phyloP scores from a whole-genome alignment of 768 basidiomycete species.

The Austroboletus eburneus region DNA sequence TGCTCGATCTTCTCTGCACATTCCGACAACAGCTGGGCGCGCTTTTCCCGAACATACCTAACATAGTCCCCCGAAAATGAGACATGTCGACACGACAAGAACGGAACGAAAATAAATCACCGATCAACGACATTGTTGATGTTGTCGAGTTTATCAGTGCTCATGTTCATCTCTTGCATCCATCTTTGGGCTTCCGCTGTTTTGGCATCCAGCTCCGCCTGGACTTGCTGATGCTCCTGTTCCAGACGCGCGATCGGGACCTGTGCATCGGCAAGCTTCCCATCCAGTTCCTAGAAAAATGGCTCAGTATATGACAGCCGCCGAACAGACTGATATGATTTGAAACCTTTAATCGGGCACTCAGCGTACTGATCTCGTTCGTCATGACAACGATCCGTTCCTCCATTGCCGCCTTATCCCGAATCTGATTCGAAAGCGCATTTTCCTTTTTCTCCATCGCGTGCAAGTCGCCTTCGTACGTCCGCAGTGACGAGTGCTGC shows the following conservation, averaged over 20 bases:
- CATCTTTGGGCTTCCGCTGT: slow-evolving; percentile 49
- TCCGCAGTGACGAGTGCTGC: slow-evolving; percentile 47
- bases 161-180: slow-evolving; percentile 64
- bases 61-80: background rate
- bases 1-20: slow-evolving; percentile 51
- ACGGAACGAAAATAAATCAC: slow-evolving; percentile 34
- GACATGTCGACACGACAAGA: background rate
- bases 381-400: slow-evolving; percentile 54
- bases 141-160: slow-evolving; percentile 54
- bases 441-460: slow-evolving; percentile 58
- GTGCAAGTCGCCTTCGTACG: slow-evolving; percentile 58
- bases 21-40: slow-evolving; percentile 55
- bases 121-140: slow-evolving; percentile 63
- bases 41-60: slow-evolving; percentile 74
- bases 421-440: slow-evolving; percentile 51
- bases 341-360: slow-evolving; percentile 49
- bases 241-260: slow-evolving; percentile 64
- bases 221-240: slow-evolving; percentile 44
- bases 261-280: slow-evolving; percentile 54
- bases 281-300: slow-evolving; percentile 54
- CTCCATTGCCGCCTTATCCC: slow-evolving; percentile 55
- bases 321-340: background rate
- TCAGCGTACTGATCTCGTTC: slow-evolving; percentile 47
- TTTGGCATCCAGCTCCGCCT: slow-evolving; percentile 47
- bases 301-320: background rate